Conservation (phyloP, 495 filamentous ascomycete genomes). For the Neohortaea acidophila region DNA sequence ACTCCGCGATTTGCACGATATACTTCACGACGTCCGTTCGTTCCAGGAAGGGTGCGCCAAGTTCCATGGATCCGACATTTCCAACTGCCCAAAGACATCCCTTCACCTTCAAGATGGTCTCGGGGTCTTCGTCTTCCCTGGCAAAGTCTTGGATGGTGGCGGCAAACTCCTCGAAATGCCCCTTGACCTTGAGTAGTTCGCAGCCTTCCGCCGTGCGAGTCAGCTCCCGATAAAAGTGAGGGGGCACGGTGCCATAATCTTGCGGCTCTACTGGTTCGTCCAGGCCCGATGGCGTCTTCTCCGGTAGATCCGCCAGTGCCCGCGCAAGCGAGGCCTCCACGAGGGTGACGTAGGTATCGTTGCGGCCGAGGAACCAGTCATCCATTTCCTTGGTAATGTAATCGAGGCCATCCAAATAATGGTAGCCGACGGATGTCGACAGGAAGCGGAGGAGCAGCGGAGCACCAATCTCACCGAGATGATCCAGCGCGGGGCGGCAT, state of each 20-base stretch:
- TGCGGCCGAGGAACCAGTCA: slow-evolving; percentile 93
- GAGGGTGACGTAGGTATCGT: slow-evolving; percentile 85
- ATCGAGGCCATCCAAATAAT: slow-evolving; percentile 90
- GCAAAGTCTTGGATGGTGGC: slow-evolving; percentile 72
- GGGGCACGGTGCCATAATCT: slow-evolving; percentile 59
- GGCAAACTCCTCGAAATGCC: slow-evolving; percentile 88
- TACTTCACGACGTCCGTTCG: slow-evolving; percentile 68
- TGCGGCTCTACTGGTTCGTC: slow-evolving; percentile 45
- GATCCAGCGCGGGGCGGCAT: slow-evolving; percentile 88
- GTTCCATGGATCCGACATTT: slow-evolving; percentile 95
- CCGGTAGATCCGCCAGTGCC: slow-evolving; percentile 50
- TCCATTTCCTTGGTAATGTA: slow-evolving; percentile 99
- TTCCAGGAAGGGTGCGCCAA: slow-evolving; percentile 85
- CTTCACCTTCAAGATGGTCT: slow-evolving; percentile 85
- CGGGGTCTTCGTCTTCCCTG: slow-evolving; percentile 67
- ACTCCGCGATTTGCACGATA: slow-evolving; percentile 74
- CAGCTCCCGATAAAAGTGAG: slow-evolving; percentile 93
- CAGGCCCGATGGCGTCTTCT: slow-evolving; percentile 31
- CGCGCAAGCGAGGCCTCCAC: slow-evolving; percentile 90
- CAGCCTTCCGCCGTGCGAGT: slow-evolving; percentile 87
- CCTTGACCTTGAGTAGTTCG: slow-evolving; percentile 73
- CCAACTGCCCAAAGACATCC: slow-evolving; percentile 96
- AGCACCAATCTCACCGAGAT: slow-evolving; percentile 92
- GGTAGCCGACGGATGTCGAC: slow-evolving; percentile 89
- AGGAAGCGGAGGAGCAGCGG: slow-evolving; percentile 84